These are phyloP conservation scores for Botryotinia calthae DNA, from an alignment of 2,329 filamentous ascomycete genomes.

Conservation along the genomic window DNA sequence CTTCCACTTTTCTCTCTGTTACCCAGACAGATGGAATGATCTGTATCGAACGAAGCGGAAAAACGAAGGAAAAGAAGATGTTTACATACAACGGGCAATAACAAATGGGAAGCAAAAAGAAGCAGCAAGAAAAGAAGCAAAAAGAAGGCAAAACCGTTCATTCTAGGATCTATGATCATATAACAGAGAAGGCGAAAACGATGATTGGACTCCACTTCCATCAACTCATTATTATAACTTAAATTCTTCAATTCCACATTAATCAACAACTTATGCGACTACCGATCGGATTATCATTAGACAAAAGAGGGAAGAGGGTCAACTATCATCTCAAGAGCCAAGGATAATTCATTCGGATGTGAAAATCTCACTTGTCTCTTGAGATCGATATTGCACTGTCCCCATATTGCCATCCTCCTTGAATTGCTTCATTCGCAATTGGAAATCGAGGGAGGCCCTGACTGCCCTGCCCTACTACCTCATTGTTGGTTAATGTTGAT, in stretches of 20 bases:
- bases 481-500: conserved; percentile 8
- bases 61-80: not conserved
- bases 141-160: not conserved
- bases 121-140: not conserved
- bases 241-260: conserved; percentile 26
- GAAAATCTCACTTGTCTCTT: not conserved
- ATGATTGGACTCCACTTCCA: conserved; percentile 1
- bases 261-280: not conserved
- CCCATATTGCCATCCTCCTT: not conserved
- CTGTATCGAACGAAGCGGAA: not conserved
- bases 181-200: not conserved
- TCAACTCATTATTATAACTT: conserved; percentile 11
- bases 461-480: not conserved
- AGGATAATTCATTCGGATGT: conserved; percentile 1
- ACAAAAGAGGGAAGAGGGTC: conserved; percentile 16
- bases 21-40: not conserved
- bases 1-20: not conserved
- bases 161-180: not conserved
- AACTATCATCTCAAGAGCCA: conserved; percentile 3
- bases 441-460: not conserved
- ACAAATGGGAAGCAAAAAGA: not conserved
- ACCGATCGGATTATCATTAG: conserved; percentile 23
- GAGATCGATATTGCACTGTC: not conserved
- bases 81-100: not conserved
- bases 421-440: not conserved